Evolutionary conservation across 2,329 filamentous ascomycete genomes (phyloP).

Genomic region (Aspergillus niger): DNA sequence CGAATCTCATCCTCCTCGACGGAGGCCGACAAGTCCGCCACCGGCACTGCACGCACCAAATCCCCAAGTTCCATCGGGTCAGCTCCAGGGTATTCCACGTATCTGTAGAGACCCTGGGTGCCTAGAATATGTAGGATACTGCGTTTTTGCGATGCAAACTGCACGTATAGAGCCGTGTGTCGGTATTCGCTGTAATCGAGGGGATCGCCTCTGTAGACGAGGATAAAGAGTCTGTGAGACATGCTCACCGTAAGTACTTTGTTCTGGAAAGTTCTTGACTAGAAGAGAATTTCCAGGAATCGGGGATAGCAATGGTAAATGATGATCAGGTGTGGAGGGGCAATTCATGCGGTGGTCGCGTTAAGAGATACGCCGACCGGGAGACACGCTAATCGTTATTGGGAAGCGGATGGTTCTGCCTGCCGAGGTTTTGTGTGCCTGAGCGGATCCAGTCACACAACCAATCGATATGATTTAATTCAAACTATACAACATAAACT

Average conservation of each 20-base stretch:
- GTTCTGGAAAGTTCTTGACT: not conserved
- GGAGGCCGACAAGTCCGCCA: constrained; percentile 14
- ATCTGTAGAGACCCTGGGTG: constrained; percentile 31
- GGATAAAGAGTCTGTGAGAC: constrained; percentile 26
- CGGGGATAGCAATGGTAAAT: too few relatives aligned
- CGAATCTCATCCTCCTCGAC: constrained; percentile 24
- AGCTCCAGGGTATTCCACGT: constrained; percentile 16
- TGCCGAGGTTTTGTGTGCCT: too few relatives aligned
- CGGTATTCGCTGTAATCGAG: constrained; percentile 34
- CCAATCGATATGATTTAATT: too few relatives aligned
- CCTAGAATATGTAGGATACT: constrained; percentile 29
- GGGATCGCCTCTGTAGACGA: constrained; percentile 32
- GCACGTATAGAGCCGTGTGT: constrained; percentile 32
- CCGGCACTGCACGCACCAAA: constrained; percentile 20
- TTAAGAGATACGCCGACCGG: too few relatives aligned
- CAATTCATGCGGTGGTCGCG: too few relatives aligned
- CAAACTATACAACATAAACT: too few relatives aligned
- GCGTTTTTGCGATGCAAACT: constrained; percentile 18
- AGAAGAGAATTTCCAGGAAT: too few relatives aligned
- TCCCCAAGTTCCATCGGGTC: constrained; percentile 18
- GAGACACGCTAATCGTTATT: too few relatives aligned
- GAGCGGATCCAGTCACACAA: too few relatives aligned
- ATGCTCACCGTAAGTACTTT: constrained; percentile 14
- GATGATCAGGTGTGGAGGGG: too few relatives aligned
- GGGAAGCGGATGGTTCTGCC: too few relatives aligned